Evolutionary conservation across 306 rosid genomes (phyloP).

Genomic region (Sicyos edulis): DNA sequence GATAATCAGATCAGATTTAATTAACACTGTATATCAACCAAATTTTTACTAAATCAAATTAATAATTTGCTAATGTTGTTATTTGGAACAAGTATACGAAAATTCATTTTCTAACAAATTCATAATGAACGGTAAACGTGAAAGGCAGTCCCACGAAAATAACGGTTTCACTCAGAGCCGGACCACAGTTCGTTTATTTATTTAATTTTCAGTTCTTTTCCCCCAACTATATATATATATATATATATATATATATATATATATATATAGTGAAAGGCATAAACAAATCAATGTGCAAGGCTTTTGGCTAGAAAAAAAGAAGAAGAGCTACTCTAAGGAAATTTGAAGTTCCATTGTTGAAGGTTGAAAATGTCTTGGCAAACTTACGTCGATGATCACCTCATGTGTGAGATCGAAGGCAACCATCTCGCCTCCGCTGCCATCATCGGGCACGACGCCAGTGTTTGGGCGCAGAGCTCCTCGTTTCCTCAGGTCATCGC

Average conservation of each 20-base stretch:
- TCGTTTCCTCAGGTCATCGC: not conserved
- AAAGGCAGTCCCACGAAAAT: not conserved
- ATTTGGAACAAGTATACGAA: not conserved
- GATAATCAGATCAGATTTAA: too few species aligned
- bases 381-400: too few species aligned
- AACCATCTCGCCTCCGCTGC: conserved; percentile 11
- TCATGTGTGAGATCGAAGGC: not conserved
- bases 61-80: not conserved
- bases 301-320: too few species aligned
- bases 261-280: too few species aligned
- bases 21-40: too few species aligned
- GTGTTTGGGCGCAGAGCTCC: conserved; percentile 16
- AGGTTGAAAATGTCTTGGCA: conserved; percentile 5
- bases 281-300: too few species aligned
- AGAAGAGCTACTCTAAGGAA: not conserved
- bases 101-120: not conserved
- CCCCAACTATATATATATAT: too few species aligned
- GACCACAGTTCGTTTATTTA: not conserved
- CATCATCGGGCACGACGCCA: conserved; percentile 9
- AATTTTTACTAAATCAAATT: too few species aligned
- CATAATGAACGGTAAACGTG: not conserved
- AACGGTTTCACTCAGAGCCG: not conserved
- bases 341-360: not conserved
- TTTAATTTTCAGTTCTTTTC: not conserved
- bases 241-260: too few species aligned